Percentiles rank a stretch among this genome's conserved stretches.
These are phyloP conservation scores for Russula sp. DNA, from an alignment of 768 basidiomycete species.

Conservation along the genomic window DNA sequence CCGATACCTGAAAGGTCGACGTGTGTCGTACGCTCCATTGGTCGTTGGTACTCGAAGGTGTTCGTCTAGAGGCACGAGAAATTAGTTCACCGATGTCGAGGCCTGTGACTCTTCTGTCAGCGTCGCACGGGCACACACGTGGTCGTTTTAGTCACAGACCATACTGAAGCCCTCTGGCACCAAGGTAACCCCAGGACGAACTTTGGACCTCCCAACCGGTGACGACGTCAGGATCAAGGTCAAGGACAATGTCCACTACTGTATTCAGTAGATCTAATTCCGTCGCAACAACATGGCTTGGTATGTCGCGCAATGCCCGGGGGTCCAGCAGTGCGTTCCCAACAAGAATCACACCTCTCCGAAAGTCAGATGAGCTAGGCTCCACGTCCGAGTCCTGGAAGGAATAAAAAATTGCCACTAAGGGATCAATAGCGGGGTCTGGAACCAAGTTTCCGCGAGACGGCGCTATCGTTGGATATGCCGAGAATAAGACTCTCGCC, in stretches of 20 bases:
- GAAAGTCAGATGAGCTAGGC: constrained; percentile 31
- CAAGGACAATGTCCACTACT: constrained; percentile 63
- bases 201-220: constrained; percentile 89
- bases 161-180: constrained; percentile 53
- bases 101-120: constrained; percentile 38
- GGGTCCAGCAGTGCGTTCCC: constrained; percentile 36
- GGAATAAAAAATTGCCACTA: constrained; percentile 69
- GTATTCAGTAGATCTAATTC: constrained; percentile 82
- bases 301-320: constrained; percentile 39
- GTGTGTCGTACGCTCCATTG: constrained; percentile 70
- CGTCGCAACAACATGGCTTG: constrained; percentile 48
- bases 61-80: constrained; percentile 60
- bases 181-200: constrained; percentile 87
- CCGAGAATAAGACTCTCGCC: not conserved
- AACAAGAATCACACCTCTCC: constrained; percentile 52
- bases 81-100: constrained; percentile 68
- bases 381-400: constrained; percentile 46
- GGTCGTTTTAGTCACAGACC: constrained; percentile 37
- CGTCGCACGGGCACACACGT: not conserved
- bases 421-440: constrained; percentile 57
- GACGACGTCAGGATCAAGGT: constrained; percentile 86
- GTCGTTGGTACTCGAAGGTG: constrained; percentile 37
- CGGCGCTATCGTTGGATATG: constrained; percentile 28
- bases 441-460: constrained; percentile 56
- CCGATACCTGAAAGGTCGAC: constrained; percentile 77